Evolutionary conservation across 768 basidiomycete genomes (phyloP).

Genomic region (Auricularia cornea): DNA sequence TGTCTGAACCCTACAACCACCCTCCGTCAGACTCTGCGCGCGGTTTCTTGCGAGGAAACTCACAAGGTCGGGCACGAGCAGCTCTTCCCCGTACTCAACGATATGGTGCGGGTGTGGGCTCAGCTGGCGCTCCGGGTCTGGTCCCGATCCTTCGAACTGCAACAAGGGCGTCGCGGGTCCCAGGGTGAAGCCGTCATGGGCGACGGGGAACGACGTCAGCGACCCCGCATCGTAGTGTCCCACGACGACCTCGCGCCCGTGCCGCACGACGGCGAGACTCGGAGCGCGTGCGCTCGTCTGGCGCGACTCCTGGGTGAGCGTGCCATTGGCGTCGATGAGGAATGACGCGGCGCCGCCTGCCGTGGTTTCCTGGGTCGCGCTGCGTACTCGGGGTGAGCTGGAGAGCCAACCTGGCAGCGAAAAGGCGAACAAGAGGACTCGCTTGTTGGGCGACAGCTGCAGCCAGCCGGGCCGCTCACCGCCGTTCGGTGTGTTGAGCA

Average conservation of each 20-base stretch:
- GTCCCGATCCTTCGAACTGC: neutral
- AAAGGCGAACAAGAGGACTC: neutral
- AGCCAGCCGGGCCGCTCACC: slow-evolving; percentile 1
- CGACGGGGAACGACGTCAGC: neutral
- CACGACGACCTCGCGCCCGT: neutral
- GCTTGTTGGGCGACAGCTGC: neutral
- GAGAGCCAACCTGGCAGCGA: neutral
- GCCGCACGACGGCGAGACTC: neutral
- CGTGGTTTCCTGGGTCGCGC: neutral
- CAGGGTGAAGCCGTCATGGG: neutral
- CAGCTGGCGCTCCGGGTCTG: slow-evolving; percentile 2
- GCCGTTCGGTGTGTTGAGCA: slow-evolving; percentile 25
- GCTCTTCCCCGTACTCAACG: slow-evolving; percentile 2
- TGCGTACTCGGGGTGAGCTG: neutral
- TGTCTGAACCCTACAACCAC: slow-evolving; percentile 7
- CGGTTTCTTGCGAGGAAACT: neutral
- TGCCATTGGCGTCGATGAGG: neutral
- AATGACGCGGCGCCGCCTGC: slow-evolving; percentile 3
- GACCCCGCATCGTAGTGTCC: neutral
- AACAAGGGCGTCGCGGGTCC: neutral
- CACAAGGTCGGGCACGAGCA: slow-evolving; percentile 4
- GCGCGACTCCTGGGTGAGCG: neutral
- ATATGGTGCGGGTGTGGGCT: slow-evolving; percentile 9
- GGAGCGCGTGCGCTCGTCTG: neutral
- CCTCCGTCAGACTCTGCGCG: neutral